Evolutionary conservation across 345 rosid genomes (phyloP).

Genomic region (Eutrema yunnanense): DNA sequence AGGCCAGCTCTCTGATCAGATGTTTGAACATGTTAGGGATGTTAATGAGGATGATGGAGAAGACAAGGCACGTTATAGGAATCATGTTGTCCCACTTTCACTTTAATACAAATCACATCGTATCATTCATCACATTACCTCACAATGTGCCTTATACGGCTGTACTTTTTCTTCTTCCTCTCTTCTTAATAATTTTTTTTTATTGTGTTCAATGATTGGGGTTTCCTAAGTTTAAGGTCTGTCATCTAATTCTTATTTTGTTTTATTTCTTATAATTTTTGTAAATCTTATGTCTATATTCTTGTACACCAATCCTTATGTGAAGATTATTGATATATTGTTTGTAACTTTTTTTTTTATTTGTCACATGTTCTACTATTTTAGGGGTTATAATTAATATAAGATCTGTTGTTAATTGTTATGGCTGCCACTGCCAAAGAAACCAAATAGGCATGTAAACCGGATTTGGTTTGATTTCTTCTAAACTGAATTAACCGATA

Average conservation of each 20-base stretch:
- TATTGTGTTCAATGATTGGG: constrained; percentile 20
- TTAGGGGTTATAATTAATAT: neutral
- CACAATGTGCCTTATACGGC: constrained; percentile 13
- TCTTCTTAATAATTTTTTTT: neutral
- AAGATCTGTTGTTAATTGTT: neutral
- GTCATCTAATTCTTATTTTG: neutral
- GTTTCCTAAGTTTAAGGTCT: constrained; percentile 22
- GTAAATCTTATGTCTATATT: neutral
- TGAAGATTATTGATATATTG: neutral
- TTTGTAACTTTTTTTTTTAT: neutral
- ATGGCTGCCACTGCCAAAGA: neutral
- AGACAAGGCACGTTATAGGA: constrained; percentile 30
- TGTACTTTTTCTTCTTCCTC: constrained; percentile 14
- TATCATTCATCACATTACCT: constrained; percentile 21
- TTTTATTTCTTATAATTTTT: neutral
- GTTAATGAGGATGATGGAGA: constrained; percentile 29
- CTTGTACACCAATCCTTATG: neutral
- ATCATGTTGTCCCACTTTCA: constrained; percentile 30
- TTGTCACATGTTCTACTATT: constrained; percentile 9
- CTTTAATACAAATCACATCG: constrained; percentile 5
- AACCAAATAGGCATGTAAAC: neutral
- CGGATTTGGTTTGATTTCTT: neutral
- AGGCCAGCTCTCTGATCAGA: constrained; percentile 31
- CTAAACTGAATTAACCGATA: neutral
- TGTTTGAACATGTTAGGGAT: constrained; percentile 31